A percentile compares a stretch with the other conserved stretches of the same genome.
Conservation (phyloP, 1,284 basidiomycete genomes). For the Amylostereum chailletii region DNA sequence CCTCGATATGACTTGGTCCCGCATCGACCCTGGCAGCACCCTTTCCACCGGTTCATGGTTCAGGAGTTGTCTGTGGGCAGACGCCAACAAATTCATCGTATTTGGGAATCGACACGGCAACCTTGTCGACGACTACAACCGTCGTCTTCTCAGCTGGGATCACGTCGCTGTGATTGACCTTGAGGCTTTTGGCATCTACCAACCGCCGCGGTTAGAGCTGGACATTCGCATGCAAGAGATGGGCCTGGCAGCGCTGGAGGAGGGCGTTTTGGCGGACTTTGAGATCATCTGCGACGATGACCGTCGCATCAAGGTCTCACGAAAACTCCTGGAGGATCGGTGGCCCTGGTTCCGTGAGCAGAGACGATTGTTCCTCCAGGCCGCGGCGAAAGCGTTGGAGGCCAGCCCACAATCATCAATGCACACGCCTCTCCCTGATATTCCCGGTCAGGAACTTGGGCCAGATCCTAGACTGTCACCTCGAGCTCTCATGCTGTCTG, state of each 20-base stretch:
- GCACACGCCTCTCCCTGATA: conserved; percentile 49
- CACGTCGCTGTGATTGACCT: conserved; percentile 87
- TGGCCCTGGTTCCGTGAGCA: conserved; percentile 93
- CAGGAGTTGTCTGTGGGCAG: conserved; percentile 75
- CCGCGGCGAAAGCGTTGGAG: conserved; percentile 45
- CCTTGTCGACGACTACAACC: conserved; percentile 86
- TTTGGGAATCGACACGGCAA: conserved; percentile 85
- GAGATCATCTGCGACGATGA: conserved; percentile 90
- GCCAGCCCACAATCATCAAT: conserved; percentile 48
- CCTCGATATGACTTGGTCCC: conserved; percentile 72
- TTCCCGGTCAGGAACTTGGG: conserved; percentile 43
- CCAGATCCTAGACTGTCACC: conserved; percentile 74
- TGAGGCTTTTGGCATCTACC: conserved; percentile 91
- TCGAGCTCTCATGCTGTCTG: conserved; percentile 72
- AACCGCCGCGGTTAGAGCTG: conserved; percentile 66
- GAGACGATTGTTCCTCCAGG: conserved; percentile 45
- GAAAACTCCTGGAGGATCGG: conserved; percentile 73
- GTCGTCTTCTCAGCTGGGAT: conserved; percentile 83
- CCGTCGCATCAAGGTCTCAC: conserved; percentile 72
- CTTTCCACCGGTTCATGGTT: conserved; percentile 84
- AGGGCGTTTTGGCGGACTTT: conserved; percentile 74
- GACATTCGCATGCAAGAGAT: conserved; percentile 69
- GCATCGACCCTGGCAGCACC: conserved; percentile 76
- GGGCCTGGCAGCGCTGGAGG: conserved; percentile 73
- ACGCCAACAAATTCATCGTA: conserved; percentile 74